Evolutionary conservation across 2,329 filamentous ascomycete genomes (phyloP), one percentile per base, ranked within the genome.

Genomic region (Paraconiothyrium sp.): DNA sequence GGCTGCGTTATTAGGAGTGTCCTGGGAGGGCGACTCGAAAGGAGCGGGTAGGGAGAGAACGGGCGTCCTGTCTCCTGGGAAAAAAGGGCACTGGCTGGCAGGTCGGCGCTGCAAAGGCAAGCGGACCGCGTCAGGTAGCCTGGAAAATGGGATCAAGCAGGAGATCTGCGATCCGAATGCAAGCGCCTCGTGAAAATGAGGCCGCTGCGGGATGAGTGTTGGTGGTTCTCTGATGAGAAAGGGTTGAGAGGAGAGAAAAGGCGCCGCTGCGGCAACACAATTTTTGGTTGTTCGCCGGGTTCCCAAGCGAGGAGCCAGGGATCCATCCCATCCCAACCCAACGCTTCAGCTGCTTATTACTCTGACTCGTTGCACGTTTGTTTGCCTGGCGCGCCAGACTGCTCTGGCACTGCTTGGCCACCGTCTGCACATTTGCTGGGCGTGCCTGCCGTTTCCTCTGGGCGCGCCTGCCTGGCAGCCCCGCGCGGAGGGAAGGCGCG

Each of bases 91-190:
- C 69, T 62, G 65, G 73, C 39, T 41, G 14, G 73, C 74, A 75
- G 43, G 73, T 72, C 72, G 71, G 71, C 74, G 76, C 71, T 66
- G 64, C 55, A 61, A 61, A 57, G 52, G 54, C 63, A 71, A 75
- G 70, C 65, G 64, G 64, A 70, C 70, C 67, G 69, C 60, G 70
- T 70, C 70, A 72, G 71, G 74, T 41, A 37, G 68, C 70, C 71
- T 72, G 62, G 55, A 64, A 64, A 67, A 58, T 64, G 68, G 77
- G 76, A 77, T 78, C 77, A 69, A 77, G 74, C 77, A 75, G 73
- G 64, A 64, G 58, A 66, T 69, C 72, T 76, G 73, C 74, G 77
- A 78, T 47, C 54, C 54, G 75, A 75, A 63, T 67, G 72, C 74
- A 71, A 74, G 76, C 74, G 76, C 68, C 75, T 75, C 72, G 60